Evolutionary conservation across 257 asterid species (phyloP).

Genomic region (Gentiana dahurica): DNA sequence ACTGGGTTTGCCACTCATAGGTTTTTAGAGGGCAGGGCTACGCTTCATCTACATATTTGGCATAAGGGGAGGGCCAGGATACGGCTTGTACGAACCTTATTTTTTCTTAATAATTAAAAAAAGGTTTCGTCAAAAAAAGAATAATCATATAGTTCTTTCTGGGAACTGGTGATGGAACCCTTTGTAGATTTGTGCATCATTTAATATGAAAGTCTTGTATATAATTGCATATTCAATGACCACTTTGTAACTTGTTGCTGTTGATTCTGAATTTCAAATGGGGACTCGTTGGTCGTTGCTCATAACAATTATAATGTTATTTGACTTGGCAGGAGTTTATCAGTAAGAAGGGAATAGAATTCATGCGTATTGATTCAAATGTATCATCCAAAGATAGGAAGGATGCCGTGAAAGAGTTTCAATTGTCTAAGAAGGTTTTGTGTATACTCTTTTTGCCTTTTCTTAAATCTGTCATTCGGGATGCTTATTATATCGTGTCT

Average conservation of each 20-base stretch:
- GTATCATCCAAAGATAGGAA: conserved; percentile 54
- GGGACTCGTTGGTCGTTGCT: not conserved
- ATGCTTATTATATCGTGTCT: too few relatives aligned
- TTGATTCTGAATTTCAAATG: not conserved
- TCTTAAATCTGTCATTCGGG: not conserved
- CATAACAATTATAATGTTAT: conserved; percentile 1
- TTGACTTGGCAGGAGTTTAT: conserved; percentile 50
- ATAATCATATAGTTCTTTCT: too few relatives aligned
- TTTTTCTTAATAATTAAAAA: too few relatives aligned
- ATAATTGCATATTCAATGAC: not conserved
- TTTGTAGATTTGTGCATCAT: not conserved
- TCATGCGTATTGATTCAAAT: conserved; percentile 77
- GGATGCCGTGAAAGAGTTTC: conserved; percentile 67
- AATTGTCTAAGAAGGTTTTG: conserved; percentile 58
- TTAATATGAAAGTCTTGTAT: too few relatives aligned
- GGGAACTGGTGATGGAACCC: too few relatives aligned
- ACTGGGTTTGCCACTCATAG: too few relatives aligned
- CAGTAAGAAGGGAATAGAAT: conserved; percentile 58
- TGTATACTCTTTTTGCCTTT: conserved; percentile 13
- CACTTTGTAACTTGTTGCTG: not conserved
- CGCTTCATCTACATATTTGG: too few relatives aligned
- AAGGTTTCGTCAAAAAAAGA: too few relatives aligned
- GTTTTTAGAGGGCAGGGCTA: too few relatives aligned
- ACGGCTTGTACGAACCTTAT: too few relatives aligned
- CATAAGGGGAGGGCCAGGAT: too few relatives aligned